Evolutionary conservation across 345 rosid genomes (phyloP).

Genomic region (Hibiscus syriacus): DNA sequence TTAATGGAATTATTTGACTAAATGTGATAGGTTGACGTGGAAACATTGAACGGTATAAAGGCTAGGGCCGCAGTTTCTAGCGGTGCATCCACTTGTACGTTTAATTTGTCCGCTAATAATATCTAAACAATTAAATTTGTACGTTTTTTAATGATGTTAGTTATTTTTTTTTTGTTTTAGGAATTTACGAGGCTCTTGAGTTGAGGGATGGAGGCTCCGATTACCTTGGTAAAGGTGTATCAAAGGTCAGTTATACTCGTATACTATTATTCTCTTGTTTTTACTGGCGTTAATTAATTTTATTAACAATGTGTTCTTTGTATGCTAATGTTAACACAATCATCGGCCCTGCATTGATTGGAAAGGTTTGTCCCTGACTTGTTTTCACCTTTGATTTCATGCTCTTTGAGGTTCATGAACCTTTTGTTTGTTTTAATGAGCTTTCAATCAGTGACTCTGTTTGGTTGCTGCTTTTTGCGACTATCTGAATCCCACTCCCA

Average conservation of each 20-base stretch:
- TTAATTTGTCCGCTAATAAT: too few relatives aligned
- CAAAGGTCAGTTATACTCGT: constrained; percentile 41
- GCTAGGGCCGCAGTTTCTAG: too few relatives aligned
- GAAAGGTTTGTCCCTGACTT: constrained; percentile 44
- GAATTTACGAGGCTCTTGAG: constrained; percentile 90
- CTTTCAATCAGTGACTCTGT: not conserved
- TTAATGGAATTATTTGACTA: not conserved
- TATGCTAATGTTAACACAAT: constrained; percentile 63
- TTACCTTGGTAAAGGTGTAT: constrained; percentile 98
- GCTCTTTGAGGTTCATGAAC: not conserved
- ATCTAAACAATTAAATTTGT: too few relatives aligned
- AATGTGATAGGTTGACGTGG: constrained; percentile 51
- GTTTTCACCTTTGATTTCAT: not conserved
- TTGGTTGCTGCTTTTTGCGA: too few relatives aligned
- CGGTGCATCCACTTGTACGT: too few relatives aligned
- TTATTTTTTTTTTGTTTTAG: constrained; percentile 21
- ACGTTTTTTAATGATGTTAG: not conserved
- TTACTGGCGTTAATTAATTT: not conserved
- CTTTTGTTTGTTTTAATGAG: not conserved
- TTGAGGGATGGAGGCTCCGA: too few relatives aligned
- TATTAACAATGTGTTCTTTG: constrained; percentile 15
- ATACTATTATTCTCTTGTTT: not conserved
- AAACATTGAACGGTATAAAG: constrained; percentile 38
- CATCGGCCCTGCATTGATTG: constrained; percentile 85
- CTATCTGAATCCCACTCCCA: too few relatives aligned